A percentile compares a stretch with the other conserved stretches of the same genome.
Evolutionary conservation across 306 rosid genomes (phyloP).

Genomic region (Alnus glutinosa): DNA sequence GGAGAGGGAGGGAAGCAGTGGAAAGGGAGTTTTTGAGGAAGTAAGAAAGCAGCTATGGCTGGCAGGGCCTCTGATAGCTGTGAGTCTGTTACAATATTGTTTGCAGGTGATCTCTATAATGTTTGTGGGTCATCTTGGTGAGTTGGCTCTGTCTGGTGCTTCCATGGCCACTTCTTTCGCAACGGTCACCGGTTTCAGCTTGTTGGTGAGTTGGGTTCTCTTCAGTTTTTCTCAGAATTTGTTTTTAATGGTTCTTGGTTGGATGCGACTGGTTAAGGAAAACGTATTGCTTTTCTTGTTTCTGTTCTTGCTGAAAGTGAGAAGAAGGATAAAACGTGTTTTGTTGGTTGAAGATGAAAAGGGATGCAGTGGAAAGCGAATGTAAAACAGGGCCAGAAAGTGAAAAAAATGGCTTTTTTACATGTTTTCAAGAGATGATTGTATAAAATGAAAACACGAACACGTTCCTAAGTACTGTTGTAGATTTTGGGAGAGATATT

Average conservation of each 20-base stretch:
- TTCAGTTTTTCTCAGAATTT: neutral
- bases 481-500: no score
- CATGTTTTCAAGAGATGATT: no score
- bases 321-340: neutral
- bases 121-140: slow-evolving; percentile 79
- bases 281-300: neutral
- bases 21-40: slow-evolving; percentile 43
- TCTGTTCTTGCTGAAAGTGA: neutral
- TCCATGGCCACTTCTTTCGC: slow-evolving; percentile 77
- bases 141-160: slow-evolving; percentile 62
- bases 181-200: slow-evolving; percentile 71
- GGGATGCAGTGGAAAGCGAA: neutral
- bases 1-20: slow-evolving; percentile 6
- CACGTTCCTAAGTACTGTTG: no score
- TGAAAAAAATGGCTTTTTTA: neutral
- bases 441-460: no score
- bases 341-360: neutral
- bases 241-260: neutral
- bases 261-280: neutral
- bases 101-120: slow-evolving; percentile 64
- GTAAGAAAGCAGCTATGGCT: slow-evolving; percentile 76
- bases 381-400: neutral
- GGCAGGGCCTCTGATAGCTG: slow-evolving; percentile 68
- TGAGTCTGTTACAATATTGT: slow-evolving; percentile 46
- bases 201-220: slow-evolving; percentile 48